Conservation (phyloP, 148 eudicot species). For the Cornus kousa region DNA sequence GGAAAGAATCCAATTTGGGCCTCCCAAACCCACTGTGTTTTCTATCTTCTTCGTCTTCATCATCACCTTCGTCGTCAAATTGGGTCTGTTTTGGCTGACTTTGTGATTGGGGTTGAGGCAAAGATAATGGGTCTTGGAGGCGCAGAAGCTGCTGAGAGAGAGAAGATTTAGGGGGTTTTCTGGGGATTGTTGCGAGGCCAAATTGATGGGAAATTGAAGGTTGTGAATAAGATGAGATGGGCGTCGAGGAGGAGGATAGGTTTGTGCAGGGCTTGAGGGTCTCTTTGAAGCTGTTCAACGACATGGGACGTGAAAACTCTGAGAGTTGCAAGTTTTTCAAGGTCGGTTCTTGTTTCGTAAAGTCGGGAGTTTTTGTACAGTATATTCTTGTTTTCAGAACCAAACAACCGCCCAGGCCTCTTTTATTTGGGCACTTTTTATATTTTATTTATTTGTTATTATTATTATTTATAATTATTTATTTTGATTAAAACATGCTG, state of each 20-base stretch:
- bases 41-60: conserved; percentile 27
- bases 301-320: conserved; percentile 31
- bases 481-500: too few relatives aligned
- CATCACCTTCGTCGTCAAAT: conserved; percentile 19
- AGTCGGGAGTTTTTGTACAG: background rate
- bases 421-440: too few relatives aligned
- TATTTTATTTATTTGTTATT: too few relatives aligned
- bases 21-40: conserved; percentile 28
- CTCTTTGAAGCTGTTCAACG: conserved; percentile 51
- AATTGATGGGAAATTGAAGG: conserved; percentile 24
- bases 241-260: conserved; percentile 31
- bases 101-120: conserved; percentile 25
- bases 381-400: background rate
- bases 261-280: conserved; percentile 49
- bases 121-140: conserved; percentile 39
- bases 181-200: conserved; percentile 26
- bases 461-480: too few relatives aligned
- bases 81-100: conserved; percentile 15
- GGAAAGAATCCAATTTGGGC: conserved; percentile 42
- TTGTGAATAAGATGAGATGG: conserved; percentile 14
- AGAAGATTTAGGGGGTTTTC: conserved; percentile 78
- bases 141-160: conserved; percentile 64
- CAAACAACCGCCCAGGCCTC: background rate
- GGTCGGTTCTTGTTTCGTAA: background rate
- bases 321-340: background rate